Conservation (phyloP, 2,329 filamentous ascomycete species). For the Microdochium trichocladiopsis region DNA sequence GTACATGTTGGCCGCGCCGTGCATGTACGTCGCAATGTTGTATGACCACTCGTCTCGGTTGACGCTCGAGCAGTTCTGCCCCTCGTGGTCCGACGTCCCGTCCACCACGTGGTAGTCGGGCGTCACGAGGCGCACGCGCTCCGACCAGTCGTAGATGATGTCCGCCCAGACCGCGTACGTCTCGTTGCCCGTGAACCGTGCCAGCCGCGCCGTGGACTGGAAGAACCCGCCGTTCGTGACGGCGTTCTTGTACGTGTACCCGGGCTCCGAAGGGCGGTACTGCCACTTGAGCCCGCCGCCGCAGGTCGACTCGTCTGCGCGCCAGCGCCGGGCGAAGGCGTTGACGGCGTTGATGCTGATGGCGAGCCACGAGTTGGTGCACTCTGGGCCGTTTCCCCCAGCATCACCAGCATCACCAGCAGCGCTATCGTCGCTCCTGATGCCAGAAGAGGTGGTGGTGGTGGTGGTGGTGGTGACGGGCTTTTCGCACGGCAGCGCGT, state of each 20-base stretch:
- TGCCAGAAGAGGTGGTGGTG: no score
- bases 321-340: slow-evolving; percentile 33
- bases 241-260: slow-evolving; percentile 48
- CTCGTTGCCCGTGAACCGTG: slow-evolving; percentile 47
- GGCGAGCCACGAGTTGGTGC: slow-evolving; percentile 30
- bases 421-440: no score
- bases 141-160: slow-evolving; percentile 41
- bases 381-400: slow-evolving; percentile 4
- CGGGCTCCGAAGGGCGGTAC: slow-evolving; percentile 48
- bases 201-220: slow-evolving; percentile 39
- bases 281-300: slow-evolving; percentile 53
- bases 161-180: slow-evolving; percentile 52
- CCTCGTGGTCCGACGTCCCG: slow-evolving; percentile 22
- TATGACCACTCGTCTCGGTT: slow-evolving; percentile 31
- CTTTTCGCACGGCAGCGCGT: slow-evolving; percentile 9
- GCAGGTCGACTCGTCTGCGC: slow-evolving; percentile 45
- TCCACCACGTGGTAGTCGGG: slow-evolving; percentile 27
- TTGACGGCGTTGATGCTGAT: slow-evolving; percentile 49
- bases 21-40: slow-evolving; percentile 33
- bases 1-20: slow-evolving; percentile 30
- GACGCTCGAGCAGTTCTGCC: slow-evolving; percentile 21
- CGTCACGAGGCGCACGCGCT: slow-evolving; percentile 27
- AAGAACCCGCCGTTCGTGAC: slow-evolving; percentile 28
- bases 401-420: no score
- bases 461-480: neutral